Percentiles rank a stretch among this genome's conserved stretches.
phyloP scores from a whole-genome alignment of 768 basidiomycete genomes.

The Leccinum variicolor region DNA sequence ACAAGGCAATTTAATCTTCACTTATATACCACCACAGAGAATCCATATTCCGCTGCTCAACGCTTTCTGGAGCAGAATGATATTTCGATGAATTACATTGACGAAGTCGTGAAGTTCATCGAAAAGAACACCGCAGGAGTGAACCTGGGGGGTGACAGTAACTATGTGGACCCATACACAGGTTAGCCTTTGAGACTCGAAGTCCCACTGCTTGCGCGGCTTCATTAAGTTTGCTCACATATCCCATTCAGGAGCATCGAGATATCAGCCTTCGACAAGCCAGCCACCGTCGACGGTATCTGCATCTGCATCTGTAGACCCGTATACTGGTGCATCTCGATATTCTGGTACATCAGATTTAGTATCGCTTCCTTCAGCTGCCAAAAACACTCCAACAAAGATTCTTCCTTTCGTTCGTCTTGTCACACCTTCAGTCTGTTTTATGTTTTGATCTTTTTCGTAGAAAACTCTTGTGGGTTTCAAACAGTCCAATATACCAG shows the following conservation, averaged over 20 bases:
- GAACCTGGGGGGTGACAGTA: conserved; percentile 55
- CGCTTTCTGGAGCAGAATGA: conserved; percentile 83
- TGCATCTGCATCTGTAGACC: conserved; percentile 50
- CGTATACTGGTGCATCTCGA: conserved; percentile 70
- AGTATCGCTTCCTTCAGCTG: conserved; percentile 28
- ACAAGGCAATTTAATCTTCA: background rate
- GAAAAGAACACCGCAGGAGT: conserved; percentile 86
- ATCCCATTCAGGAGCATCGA: conserved; percentile 50
- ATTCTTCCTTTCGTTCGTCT: conserved; percentile 52
- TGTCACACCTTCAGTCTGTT: background rate
- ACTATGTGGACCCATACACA: conserved; percentile 87
- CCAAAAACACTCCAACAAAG: conserved; percentile 33
- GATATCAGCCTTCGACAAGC: conserved; percentile 49
- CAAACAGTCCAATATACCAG: conserved; percentile 76
- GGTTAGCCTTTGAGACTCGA: conserved; percentile 41
- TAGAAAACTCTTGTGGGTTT: conserved; percentile 72
- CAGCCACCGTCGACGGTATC: conserved; percentile 29
- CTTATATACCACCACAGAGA: conserved; percentile 52
- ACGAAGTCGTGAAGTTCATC: conserved; percentile 91
- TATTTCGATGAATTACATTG: conserved; percentile 76
- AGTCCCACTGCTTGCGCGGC: background rate
- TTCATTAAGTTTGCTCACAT: background rate
- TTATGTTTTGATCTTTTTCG: conserved; percentile 1
- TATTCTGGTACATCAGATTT: conserved; percentile 46
- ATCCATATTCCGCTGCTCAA: conserved; percentile 87